These are phyloP conservation scores for Crithidia expoeki DNA, from an alignment of 208 protist genomes.

Conservation along the genomic window DNA sequence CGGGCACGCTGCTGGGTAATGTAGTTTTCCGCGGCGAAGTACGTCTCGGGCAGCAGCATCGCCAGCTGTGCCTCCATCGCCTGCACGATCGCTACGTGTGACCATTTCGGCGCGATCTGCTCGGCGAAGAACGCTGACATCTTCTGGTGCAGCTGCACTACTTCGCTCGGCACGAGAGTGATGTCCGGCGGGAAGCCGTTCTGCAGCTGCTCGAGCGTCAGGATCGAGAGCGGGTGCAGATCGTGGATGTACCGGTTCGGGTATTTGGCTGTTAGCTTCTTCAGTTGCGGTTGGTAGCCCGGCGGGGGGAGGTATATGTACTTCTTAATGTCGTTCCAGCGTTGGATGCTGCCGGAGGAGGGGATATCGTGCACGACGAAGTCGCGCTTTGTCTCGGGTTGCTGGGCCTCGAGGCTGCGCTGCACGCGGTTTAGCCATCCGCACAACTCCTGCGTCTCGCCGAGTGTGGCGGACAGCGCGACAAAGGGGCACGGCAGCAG, in stretches of 20 bases:
- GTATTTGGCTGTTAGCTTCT: constrained; percentile 76
- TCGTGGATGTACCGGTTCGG: constrained; percentile 69
- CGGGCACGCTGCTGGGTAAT: constrained; percentile 86
- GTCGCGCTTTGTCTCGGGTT: constrained; percentile 46
- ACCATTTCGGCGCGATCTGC: constrained; percentile 48
- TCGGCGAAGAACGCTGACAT: constrained; percentile 67
- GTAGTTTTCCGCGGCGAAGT: constrained; percentile 82
- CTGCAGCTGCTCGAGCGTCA: constrained; percentile 82
- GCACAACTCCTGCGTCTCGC: constrained; percentile 91
- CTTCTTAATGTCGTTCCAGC: constrained; percentile 93
- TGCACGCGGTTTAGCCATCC: constrained; percentile 92
- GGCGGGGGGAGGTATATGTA: constrained; percentile 86
- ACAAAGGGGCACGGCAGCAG: constrained; percentile 93
- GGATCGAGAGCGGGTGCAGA: constrained; percentile 87
- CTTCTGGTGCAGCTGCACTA: constrained; percentile 79
- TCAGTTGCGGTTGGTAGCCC: constrained; percentile 48
- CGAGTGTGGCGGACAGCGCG: constrained; percentile 95
- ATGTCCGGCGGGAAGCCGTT: constrained; percentile 89
- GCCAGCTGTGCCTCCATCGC: constrained; percentile 46
- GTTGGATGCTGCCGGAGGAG: constrained; percentile 72
- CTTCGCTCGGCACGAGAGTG: constrained; percentile 85
- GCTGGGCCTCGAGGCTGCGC: constrained; percentile 48
- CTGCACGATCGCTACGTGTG: constrained; percentile 48
- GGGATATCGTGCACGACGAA: constrained; percentile 85
- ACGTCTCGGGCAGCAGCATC: constrained; percentile 70